Conservation (phyloP, 2,329 filamentous ascomycete genomes). For the Monosporascus sp. region DNA sequence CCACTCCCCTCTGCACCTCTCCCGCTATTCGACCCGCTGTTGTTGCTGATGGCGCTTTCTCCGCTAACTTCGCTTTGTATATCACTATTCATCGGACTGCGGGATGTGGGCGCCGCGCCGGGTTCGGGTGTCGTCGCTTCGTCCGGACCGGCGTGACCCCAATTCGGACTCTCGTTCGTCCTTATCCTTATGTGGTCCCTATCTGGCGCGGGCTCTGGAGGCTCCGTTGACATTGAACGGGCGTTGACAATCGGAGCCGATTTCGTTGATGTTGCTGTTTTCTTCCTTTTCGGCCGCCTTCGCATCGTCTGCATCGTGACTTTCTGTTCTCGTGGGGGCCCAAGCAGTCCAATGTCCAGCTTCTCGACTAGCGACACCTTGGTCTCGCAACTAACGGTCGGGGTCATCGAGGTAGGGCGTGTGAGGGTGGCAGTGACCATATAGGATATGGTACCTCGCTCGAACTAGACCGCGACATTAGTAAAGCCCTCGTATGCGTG, state of each 20-base stretch:
- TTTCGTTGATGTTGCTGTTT: conserved; percentile 42
- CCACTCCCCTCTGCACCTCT: conserved; percentile 39
- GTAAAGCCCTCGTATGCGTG: conserved; percentile 3
- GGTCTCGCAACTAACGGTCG: conserved; percentile 73
- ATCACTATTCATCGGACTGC: conserved; percentile 45
- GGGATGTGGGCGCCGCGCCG: conserved; percentile 30
- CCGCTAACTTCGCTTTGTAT: conserved; percentile 64
- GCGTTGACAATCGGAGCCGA: conserved; percentile 30
- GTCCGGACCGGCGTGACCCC: conserved; percentile 35
- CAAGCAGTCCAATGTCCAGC: conserved; percentile 75
- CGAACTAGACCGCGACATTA: conserved; percentile 60
- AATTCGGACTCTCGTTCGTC: conserved; percentile 32
- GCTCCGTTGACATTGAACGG: conserved; percentile 35
- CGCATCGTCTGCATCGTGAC: conserved; percentile 86
- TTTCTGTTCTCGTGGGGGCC: conserved; percentile 69
- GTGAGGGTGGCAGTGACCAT: conserved; percentile 86
- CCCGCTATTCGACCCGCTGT: conserved; percentile 54
- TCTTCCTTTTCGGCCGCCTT: conserved; percentile 61
- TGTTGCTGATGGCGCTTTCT: conserved; percentile 64
- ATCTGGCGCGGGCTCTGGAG: conserved; percentile 31
- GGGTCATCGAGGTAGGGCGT: conserved; percentile 77
- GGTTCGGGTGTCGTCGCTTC: conserved; percentile 29
- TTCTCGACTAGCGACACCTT: conserved; percentile 76
- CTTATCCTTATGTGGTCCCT: conserved; percentile 31
- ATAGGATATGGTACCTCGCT: conserved; percentile 89